Conservation (phyloP, 2,329 filamentous ascomycete species). For the Stagonosporopsis vannaccii region DNA sequence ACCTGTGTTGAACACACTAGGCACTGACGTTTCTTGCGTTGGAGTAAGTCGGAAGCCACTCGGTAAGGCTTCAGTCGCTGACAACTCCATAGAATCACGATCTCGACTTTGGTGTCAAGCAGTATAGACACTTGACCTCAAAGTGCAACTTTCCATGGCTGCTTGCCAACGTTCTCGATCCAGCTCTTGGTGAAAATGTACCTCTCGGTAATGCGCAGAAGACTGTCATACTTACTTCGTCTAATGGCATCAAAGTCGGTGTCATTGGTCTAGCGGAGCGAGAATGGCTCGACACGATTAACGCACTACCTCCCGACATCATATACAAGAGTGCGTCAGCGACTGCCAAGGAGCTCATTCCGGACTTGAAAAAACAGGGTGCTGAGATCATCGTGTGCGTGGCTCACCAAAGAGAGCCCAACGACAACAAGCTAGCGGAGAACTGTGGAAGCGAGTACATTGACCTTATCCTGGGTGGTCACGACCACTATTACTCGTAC, state of each 20-base stretch:
- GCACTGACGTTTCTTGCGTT: conserved; percentile 81
- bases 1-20: conserved; percentile 78
- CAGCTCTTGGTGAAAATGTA: conserved; percentile 75
- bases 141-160: conserved; percentile 90
- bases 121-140: conserved; percentile 74
- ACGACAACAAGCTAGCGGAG: conserved; percentile 84
- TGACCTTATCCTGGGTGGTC: conserved; percentile 86
- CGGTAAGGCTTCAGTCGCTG: conserved; percentile 10
- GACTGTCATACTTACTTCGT: conserved; percentile 78
- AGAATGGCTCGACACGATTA: conserved; percentile 90
- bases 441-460: conserved; percentile 74
- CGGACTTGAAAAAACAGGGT: conserved; percentile 74
- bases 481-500: conserved; percentile 89
- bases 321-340: conserved; percentile 80
- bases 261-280: conserved; percentile 85
- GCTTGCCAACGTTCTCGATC: conserved; percentile 86
- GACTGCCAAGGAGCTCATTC: conserved; percentile 78
- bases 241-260: conserved; percentile 85
- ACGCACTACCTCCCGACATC: conserved; percentile 80
- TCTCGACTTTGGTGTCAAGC: conserved; percentile 86
- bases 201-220: conserved; percentile 78
- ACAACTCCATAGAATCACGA: conserved; percentile 75
- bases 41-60: conserved; percentile 64
- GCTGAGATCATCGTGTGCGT: conserved; percentile 84
- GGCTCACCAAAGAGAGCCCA: conserved; percentile 86